phyloP scores from a whole-genome alignment of 768 basidiomycete species.

The Leucogyrophana mollusca region DNA sequence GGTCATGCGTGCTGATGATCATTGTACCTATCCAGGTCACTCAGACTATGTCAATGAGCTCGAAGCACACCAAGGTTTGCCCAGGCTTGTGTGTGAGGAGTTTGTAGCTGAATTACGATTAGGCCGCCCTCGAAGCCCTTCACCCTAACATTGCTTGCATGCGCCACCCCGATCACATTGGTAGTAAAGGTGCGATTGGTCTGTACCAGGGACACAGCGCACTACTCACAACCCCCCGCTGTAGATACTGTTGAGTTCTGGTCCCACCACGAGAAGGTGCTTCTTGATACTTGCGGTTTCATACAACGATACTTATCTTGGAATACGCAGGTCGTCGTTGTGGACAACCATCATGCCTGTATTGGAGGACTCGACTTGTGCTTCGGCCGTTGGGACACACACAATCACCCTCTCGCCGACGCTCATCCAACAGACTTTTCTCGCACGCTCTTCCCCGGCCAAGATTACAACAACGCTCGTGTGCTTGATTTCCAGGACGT shows the following conservation, averaged over 20 bases:
- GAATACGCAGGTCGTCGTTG: slow-evolving; percentile 58
- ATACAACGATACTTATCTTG: not conserved
- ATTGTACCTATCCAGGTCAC: slow-evolving; percentile 54
- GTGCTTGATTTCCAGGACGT: slow-evolving; percentile 85
- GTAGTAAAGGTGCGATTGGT: slow-evolving; percentile 55
- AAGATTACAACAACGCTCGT: slow-evolving; percentile 93
- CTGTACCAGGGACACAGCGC: not conserved
- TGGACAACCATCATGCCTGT: slow-evolving; percentile 83
- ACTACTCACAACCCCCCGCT: not conserved
- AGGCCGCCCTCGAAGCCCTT: slow-evolving; percentile 76
- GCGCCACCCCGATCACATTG: slow-evolving; percentile 90
- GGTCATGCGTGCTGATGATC: not conserved
- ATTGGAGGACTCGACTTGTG: slow-evolving; percentile 95
- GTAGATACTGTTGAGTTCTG: slow-evolving; percentile 80
- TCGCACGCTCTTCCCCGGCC: slow-evolving; percentile 85
- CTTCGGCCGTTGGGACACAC: slow-evolving; percentile 97
- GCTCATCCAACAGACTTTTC: slow-evolving; percentile 85
- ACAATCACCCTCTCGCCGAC: slow-evolving; percentile 87
- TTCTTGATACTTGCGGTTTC: not conserved
- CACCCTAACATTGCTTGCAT: slow-evolving; percentile 88
- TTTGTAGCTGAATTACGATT: not conserved
- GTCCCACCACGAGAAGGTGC: slow-evolving; percentile 87
- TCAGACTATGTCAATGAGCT: slow-evolving; percentile 88
- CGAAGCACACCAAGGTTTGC: slow-evolving; percentile 75
- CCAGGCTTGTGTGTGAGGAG: not conserved